These are phyloP conservation scores for Fusarium veterinarium DNA, from an alignment of 2,329 filamentous ascomycete genomes.

Conservation along the genomic window DNA sequence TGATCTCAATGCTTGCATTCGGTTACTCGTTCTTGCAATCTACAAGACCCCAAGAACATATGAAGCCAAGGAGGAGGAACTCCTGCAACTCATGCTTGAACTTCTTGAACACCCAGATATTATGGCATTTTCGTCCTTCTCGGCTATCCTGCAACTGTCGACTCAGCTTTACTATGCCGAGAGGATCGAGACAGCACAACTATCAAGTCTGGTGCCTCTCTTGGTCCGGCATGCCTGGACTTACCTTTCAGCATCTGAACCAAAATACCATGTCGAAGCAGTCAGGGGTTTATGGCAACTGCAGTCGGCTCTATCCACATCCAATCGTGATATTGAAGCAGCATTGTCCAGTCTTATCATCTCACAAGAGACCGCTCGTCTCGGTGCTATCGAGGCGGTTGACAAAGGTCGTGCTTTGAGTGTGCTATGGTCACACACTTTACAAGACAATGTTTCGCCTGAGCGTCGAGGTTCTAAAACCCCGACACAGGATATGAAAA, in stretches of 20 bases:
- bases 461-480: slow-evolving; percentile 64
- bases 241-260: slow-evolving; percentile 82
- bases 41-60: slow-evolving; percentile 61
- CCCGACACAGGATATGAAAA: slow-evolving; percentile 50
- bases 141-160: slow-evolving; percentile 67
- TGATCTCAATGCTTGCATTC: slow-evolving; percentile 67
- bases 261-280: slow-evolving; percentile 95
- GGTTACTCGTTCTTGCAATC: slow-evolving; percentile 68
- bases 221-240: slow-evolving; percentile 81
- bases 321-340: slow-evolving; percentile 82
- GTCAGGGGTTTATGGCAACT: slow-evolving; percentile 88
- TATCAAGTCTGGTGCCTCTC: slow-evolving; percentile 72
- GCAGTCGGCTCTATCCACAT: slow-evolving; percentile 75
- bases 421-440: slow-evolving; percentile 84
- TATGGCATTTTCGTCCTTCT: slow-evolving; percentile 66
- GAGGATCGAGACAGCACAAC: slow-evolving; percentile 62
- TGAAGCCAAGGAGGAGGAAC: slow-evolving; percentile 56
- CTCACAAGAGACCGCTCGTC: slow-evolving; percentile 51
- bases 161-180: slow-evolving; percentile 66
- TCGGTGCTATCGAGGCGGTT: slow-evolving; percentile 52
- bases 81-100: slow-evolving; percentile 64
- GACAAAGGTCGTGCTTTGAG: slow-evolving; percentile 77
- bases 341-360: slow-evolving; percentile 78
- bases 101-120: slow-evolving; percentile 54
- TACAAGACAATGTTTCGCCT: slow-evolving; percentile 66